A percentile compares a stretch with the other conserved stretches of the same genome.
phyloP scores from a whole-genome alignment of 139 green algal genomes.

The Coccomyxa sp. region DNA sequence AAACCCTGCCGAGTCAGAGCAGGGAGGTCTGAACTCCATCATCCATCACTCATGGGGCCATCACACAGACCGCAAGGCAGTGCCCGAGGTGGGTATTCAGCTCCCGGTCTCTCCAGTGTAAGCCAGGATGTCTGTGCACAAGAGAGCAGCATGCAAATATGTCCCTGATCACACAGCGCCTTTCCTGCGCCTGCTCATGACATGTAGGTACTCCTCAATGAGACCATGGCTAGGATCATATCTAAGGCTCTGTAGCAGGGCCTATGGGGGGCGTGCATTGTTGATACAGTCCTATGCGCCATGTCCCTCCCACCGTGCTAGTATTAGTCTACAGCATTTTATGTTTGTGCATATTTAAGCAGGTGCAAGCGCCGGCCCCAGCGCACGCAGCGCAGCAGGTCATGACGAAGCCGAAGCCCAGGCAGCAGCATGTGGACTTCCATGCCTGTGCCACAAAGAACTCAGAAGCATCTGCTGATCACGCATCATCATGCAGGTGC shows the following conservation, averaged over 20 bases:
- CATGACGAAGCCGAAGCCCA: background rate
- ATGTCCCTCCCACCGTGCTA: too few species aligned
- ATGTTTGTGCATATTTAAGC: background rate
- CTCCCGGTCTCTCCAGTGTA: too few species aligned
- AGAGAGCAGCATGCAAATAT: too few species aligned
- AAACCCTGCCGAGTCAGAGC: background rate
- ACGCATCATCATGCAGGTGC: background rate
- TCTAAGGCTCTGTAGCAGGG: too few species aligned
- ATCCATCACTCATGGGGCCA: constrained; percentile 7
- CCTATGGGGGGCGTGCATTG: too few species aligned
- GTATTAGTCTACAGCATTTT: too few species aligned
- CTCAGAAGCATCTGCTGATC: background rate
- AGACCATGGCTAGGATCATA: too few species aligned
- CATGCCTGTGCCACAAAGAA: background rate
- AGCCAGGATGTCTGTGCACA: too few species aligned
- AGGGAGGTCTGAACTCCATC: background rate
- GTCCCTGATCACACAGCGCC: too few species aligned
- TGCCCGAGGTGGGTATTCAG: background rate
- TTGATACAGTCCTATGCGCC: too few species aligned
- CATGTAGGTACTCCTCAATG: too few species aligned
- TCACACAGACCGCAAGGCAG: background rate
- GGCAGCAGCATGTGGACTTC: background rate
- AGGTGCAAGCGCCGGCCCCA: background rate
- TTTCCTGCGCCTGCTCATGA: too few species aligned
- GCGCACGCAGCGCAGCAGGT: background rate